A percentile compares a stretch with the other conserved stretches of the same genome.
Evolutionary conservation across 768 basidiomycete species (phyloP).

Genomic region (Boletus pseudopeckii): DNA sequence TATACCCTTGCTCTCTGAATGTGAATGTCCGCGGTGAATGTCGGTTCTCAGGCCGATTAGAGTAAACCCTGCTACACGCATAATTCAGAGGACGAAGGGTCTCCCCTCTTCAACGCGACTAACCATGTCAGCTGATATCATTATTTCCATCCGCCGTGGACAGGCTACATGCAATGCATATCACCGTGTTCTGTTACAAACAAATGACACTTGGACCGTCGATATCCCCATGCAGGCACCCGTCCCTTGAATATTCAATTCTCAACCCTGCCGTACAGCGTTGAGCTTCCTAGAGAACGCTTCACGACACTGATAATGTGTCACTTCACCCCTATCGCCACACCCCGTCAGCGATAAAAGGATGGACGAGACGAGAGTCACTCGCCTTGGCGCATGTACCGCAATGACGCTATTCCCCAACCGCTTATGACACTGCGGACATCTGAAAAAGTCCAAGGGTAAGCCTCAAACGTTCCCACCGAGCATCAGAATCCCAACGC

Average conservation of each 20-base stretch:
- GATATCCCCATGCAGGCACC: no score
- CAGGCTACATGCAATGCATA: no score
- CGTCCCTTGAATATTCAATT: no score
- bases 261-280: constrained; percentile 29
- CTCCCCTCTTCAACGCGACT: no score
- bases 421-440: constrained; percentile 93
- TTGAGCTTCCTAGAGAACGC: constrained; percentile 60
- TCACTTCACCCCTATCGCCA: constrained; percentile 82
- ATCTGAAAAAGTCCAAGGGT: constrained; percentile 47
- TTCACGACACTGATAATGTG: constrained; percentile 91
- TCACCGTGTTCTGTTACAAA: no score
- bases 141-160: background rate
- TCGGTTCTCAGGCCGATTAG: no score
- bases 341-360: background rate
- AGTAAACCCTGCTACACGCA: no score
- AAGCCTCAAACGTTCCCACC: constrained; percentile 25
- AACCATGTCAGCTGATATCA: background rate
- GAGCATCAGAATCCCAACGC: constrained; percentile 29
- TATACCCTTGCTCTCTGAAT: no score
- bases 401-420: constrained; percentile 92
- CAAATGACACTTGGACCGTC: no score
- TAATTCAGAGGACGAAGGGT: no score
- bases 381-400: constrained; percentile 84
- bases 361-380: background rate
- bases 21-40: no score